Base-by-base conservation (phyloP, 768 basidiomycete genomes). In the Lactarius hengduanensis region DNA sequence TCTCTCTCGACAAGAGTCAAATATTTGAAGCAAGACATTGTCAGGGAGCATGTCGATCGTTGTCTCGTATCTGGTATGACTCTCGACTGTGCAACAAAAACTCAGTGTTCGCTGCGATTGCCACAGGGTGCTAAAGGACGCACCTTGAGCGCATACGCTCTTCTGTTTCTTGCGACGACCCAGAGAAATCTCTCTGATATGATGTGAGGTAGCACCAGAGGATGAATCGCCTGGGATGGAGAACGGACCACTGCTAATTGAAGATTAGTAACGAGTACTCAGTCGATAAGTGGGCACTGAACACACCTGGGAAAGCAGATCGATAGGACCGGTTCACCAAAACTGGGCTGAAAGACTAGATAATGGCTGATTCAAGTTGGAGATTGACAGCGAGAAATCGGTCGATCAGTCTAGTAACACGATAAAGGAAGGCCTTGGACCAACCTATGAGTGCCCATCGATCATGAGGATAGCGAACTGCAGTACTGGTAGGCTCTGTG, bases 1-100 rank as follows among this genome's bases (percentile, higher is more conserved):
- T 92, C 91, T 26, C 82, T 92, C n/a, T 86, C 86, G 16, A 86
- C 83, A 43, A 20, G 18, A 41, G 18, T 41, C 41, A 18, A 41
- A 41, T 41, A 41, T 41, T 18, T 41, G 16, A 41, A 41, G 41
- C 41, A 41, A 18, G 41, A 41, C 41, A 2, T 18, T 11, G 16
- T 6, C 41, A 1, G 41, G 41, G 16, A 41, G 41, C 41, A 18
- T 41, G 16, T 5, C 5, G 16, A 41, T 41, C 9, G 38, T 38
- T 11, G 38, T 38, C 11, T 3, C 1, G 16, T 41, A 15, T 16
- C 15, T 41, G 16, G 26, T 28, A 28, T 28, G 26, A 16, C 40
- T 15, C 15, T 16, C 15, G 15, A 3, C 40, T 41, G 40, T 41
- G 15, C 6, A 13, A 41, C 40, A 36, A 8, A 9, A 13, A 38